Percentiles rank a stretch among this genome's conserved stretches.
These are phyloP conservation scores for Carnegiea gigantea DNA, from an alignment of 179 eudicot species.

Conservation along the genomic window DNA sequence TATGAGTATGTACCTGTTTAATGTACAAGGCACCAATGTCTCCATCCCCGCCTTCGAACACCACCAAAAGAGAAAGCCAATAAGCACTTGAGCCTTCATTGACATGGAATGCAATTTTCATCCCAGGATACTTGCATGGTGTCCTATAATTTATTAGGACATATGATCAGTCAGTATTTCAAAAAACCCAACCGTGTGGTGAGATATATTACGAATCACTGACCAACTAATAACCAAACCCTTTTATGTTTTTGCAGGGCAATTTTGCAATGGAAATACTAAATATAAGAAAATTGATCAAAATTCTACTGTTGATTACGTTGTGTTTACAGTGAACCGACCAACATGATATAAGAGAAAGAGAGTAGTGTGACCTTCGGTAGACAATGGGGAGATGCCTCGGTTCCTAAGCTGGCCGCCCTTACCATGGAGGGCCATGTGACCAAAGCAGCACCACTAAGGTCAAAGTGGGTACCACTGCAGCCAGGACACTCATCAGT, in stretches of 20 bases:
- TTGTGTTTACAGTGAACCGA: too few species aligned
- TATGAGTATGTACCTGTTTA: slow-evolving; percentile 22
- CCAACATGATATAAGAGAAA: too few species aligned
- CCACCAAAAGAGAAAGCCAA: slow-evolving; percentile 86
- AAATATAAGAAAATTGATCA: too few species aligned
- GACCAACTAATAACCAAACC: too few species aligned
- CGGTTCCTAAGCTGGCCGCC: slow-evolving; percentile 59
- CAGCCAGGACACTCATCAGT: slow-evolving; percentile 89
- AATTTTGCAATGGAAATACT: too few species aligned
- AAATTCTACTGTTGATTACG: too few species aligned
- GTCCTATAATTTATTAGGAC: slow-evolving; percentile 38
- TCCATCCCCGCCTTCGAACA: slow-evolving; percentile 91
- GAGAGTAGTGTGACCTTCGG: slow-evolving; percentile 30
- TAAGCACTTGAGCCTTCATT: slow-evolving; percentile 84
- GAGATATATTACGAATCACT: too few species aligned
- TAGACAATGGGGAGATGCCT: slow-evolving; percentile 60
- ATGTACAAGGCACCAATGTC: slow-evolving; percentile 93
- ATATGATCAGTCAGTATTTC: too few species aligned
- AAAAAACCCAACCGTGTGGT: too few species aligned
- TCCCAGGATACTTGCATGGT: slow-evolving; percentile 81
- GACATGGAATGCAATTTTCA: slow-evolving; percentile 77
- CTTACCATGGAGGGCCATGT: slow-evolving; percentile 67
- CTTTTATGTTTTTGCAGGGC: too few species aligned
- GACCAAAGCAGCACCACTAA: slow-evolving; percentile 92
- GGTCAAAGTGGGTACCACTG: slow-evolving; percentile 72